Evolutionary conservation across 345 rosid species (phyloP), one percentile per base, ranked within the genome.

Genomic region (Boechera retrofracta): DNA sequence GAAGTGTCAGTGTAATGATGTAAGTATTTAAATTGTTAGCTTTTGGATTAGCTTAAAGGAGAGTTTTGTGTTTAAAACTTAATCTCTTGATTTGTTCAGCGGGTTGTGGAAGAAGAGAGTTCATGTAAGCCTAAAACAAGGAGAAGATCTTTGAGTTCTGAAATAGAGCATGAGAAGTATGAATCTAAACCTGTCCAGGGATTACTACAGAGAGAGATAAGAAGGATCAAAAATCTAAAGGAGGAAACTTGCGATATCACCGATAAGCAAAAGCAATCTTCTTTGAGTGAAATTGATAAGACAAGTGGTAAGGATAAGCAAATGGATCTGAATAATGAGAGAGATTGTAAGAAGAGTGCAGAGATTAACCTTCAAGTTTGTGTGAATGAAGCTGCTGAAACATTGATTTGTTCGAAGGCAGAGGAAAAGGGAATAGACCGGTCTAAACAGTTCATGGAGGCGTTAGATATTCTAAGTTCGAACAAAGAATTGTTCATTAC

Each of bases 361-460:
- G 88, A 89, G 83, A 79, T 63, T 62, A 88, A 85, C 33, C 80
- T 81, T 76, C 88, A 71, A 76, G 82, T 81, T 64, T 67, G 83
- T 69, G 81, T 85, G 82, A 84, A 82, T 38, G 85, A 83, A 79
- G 83, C 84, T 3, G 83, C 88, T 12, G 97, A 90, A 79, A 81
- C 84, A 59, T 85, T 88, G 47, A 81, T 86, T 12, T 81, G 85
- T 79, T 85, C 82, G 4, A 93, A 86, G 79, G 78, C 7, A 11
- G 76, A 73, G 31, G 75, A 67, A 45, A 79, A 73, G 2, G 78
- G 71, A 15, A 79, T 68, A 54, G n/a, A 74, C 41, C 79, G 80
- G 75, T 83, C 94, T 12, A 88, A 87, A 74, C 84, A 89, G 61
- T 89, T 93, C 81, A 79, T 84, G 82, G 98, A 88, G 69, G 89